A percentile compares a stretch with the other conserved stretches of the same genome.
Conservation (phyloP, 371 early-diverging fungal genomes). For the Mortierella sp. region DNA sequence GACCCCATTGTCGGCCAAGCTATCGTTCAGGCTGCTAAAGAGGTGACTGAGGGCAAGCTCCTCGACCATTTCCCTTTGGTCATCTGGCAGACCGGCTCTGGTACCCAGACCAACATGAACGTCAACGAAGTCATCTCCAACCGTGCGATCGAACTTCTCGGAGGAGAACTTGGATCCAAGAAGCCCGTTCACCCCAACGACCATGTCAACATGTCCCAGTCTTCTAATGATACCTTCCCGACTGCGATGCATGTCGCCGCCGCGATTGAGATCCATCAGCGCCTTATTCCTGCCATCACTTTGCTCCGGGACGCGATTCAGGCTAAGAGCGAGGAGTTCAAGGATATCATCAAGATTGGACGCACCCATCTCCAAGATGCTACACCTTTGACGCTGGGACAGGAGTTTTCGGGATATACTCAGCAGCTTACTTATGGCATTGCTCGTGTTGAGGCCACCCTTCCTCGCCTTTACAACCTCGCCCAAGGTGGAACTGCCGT, state of each 20-base stretch:
- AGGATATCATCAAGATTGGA: constrained; percentile 95
- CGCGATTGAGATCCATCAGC: constrained; percentile 82
- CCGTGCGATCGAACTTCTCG: constrained; percentile 95
- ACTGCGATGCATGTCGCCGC: constrained; percentile 99
- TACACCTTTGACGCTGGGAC: constrained; percentile 96
- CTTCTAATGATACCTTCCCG: constrained; percentile 97
- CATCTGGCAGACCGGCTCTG: constrained; percentile 98
- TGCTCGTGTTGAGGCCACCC: constrained; percentile 83
- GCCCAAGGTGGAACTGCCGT: constrained; percentile 98
- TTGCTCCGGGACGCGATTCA: constrained; percentile 81
- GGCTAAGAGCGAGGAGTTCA: constrained; percentile 82
- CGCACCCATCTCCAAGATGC: constrained; percentile 97
- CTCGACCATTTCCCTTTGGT: constrained; percentile 96
- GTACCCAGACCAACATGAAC: constrained; percentile 98
- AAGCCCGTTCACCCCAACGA: constrained; percentile 97
- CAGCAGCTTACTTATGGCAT: constrained; percentile 89
- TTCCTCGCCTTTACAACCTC: constrained; percentile 89
- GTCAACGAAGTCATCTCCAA: constrained; percentile 95
- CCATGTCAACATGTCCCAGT: constrained; percentile 97
- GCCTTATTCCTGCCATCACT: constrained; percentile 86
- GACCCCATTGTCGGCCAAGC: constrained; percentile 85
- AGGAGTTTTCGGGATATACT: constrained; percentile 97
- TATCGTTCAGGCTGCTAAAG: constrained; percentile 89
- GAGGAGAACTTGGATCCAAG: constrained; percentile 92
- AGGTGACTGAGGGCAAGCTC: constrained; percentile 91